Evolutionary conservation across 192 early-diverging fungal genomes (phyloP), one percentile per base, ranked within the genome.

Genomic region (Backusella parvicylindrica): DNA sequence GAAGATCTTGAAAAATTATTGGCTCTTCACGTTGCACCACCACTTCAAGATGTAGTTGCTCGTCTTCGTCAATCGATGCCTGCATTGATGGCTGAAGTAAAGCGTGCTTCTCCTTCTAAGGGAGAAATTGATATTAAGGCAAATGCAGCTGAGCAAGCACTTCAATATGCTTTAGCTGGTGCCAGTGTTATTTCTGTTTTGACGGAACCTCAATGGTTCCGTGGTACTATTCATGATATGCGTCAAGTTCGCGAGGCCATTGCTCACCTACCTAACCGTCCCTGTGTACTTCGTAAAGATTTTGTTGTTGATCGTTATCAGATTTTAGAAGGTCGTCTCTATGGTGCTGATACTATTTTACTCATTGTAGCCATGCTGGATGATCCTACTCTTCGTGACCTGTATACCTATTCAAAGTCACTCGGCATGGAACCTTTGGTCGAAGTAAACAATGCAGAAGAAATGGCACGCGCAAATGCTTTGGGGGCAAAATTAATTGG

Each of bases 151-250:
- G 89, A 91, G 36, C 95, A 97, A 73, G 96, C 94, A 1, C 75
- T 96, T 13, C 79, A 77, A 40, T 99, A 99, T 77, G 95, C 97
- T 0, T 83, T 84, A 7, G 96, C 94, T 3, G 96, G 96, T 23
- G 98, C 97, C 0, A 89, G 93, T 21, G 95, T 92, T 1, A 97
- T 99, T 72, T 98, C 96, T 68, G 98, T 99, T 9, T 84, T 99
- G 84, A 99, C 98, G 3, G 98, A 99, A 83, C 94, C 96, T 49
- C 97, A 91, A 40, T 99, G 98, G 98, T 99, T 99, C 87, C 97
- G 97, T 84, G 98, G 98, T 33, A 85, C 87, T 18, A 82, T 99
- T 13, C 92, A 94, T 72, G 98, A 99, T 73, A 87, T 99, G 90
- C 90, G 90, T 40, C 88, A 92, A 38, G 97, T 95, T n/a, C 91